Base-by-base conservation (phyloP, 2,329 filamentous ascomycete genomes). In the Didymosphaeria variabile region DNA sequence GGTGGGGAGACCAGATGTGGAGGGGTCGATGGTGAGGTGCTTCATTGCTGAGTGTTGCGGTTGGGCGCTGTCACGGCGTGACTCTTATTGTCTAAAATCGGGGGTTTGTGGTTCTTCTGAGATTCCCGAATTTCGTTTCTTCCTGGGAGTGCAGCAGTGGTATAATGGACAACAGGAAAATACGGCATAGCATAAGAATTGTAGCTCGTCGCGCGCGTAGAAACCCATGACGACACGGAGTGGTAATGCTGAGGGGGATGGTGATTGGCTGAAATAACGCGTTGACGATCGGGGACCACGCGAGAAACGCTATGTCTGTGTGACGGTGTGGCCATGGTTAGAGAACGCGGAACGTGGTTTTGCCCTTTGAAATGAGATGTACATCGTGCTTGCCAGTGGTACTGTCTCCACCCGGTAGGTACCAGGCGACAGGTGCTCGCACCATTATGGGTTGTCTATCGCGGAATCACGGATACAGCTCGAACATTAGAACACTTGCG, bases 11-110 rank as follows among this genome's bases (percentile, higher is more conserved):
- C 76, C 66, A 0, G 75, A 68, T 13, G 74, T 64, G 2, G 66
- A 67, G 1, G 80, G 79, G 49, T 82, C 76, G 58, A 85, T 72
- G 3, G 72, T 71, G 26, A 83, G 67, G 49, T 73, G 73, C 62
- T 81, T 78, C 76, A 82, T 82, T 54, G 49, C 63, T 63, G 29
- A n/a, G n/a, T 44, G 26, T 45, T 51, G 26, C n/a, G 21, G 5
- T 32, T 19, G 36, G 32, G 46, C 13, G 42, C 29, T 42, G 12
- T 38, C 7, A 34, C 38, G 56, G 21, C n/a, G 44, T n/a, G 34
- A 23, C n/a, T 57, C 45, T 10, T 44, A 42, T 2, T 31, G 44
- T 5, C 26, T 26, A 51, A 31, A 21, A 38, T 58, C 8, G n/a
- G 31, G 34, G 23, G 56, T 38, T 12, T 19, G 3, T n/a, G 19